phyloP scores from a whole-genome alignment of 2,329 filamentous ascomycete species.

The Cercospora sesami region DNA sequence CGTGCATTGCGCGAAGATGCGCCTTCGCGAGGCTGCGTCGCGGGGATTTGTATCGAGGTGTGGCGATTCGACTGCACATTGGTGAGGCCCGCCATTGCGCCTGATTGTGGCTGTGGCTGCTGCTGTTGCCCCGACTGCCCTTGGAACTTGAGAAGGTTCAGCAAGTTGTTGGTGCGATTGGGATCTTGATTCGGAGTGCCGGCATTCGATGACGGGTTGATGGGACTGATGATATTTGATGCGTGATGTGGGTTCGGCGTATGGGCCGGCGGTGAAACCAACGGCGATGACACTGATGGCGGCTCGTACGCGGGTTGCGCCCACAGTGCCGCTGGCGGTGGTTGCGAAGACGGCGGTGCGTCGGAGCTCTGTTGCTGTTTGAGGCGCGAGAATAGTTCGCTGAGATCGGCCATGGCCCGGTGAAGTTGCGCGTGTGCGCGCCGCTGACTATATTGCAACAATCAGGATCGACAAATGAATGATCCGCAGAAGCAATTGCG shows the following conservation, averaged over 20 bases:
- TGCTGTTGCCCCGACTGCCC: slow-evolving; percentile 42
- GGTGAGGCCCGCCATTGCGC: slow-evolving; percentile 42
- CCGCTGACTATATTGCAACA: slow-evolving; percentile 8
- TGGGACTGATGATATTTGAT: slow-evolving; percentile 61
- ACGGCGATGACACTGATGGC: slow-evolving; percentile 59
- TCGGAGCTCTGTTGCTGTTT: slow-evolving; percentile 35
- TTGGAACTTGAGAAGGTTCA: slow-evolving; percentile 67
- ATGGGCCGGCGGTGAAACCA: slow-evolving; percentile 57
- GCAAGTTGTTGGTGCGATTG: slow-evolving; percentile 50
- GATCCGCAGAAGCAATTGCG: slow-evolving; percentile 6
- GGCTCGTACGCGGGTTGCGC: slow-evolving; percentile 48
- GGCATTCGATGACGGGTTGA: slow-evolving; percentile 44
- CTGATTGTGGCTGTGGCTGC: slow-evolving; percentile 31
- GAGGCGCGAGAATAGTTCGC: slow-evolving; percentile 48
- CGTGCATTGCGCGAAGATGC: slow-evolving; percentile 16
- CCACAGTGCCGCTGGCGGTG: slow-evolving; percentile 13
- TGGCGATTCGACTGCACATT: slow-evolving; percentile 32
- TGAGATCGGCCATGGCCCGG: slow-evolving; percentile 45
- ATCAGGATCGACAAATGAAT: not conserved
- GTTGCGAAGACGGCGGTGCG: slow-evolving; percentile 42
- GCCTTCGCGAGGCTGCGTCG: slow-evolving; percentile 22
- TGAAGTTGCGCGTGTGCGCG: slow-evolving; percentile 18
- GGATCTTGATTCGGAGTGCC: slow-evolving; percentile 45
- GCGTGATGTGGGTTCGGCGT: slow-evolving; percentile 58
- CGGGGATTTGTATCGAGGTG: slow-evolving; percentile 25